Percentiles rank a stretch among this genome's conserved stretches.
phyloP scores from a whole-genome alignment of 1,284 basidiomycete genomes.

The Anthracocystis panici-leucophaei region DNA sequence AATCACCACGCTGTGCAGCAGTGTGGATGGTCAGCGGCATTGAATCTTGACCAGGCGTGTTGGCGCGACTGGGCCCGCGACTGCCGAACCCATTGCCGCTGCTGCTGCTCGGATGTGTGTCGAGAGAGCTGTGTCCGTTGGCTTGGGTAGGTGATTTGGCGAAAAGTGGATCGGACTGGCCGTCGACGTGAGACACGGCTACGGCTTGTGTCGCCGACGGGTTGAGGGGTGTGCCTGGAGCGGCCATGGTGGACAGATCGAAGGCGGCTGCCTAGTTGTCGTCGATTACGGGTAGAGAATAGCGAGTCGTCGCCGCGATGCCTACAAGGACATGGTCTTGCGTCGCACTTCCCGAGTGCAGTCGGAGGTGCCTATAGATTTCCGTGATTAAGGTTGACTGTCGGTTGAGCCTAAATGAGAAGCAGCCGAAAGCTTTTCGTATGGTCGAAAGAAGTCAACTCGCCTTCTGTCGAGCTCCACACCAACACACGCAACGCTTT shows the following conservation, averaged over 20 bases:
- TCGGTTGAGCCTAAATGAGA: no score
- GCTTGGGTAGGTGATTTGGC: slow-evolving; percentile 11
- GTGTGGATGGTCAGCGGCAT: slow-evolving; percentile 77
- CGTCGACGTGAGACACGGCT: slow-evolving; percentile 13
- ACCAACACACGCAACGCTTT: slow-evolving; percentile 18
- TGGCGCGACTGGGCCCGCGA: slow-evolving; percentile 25
- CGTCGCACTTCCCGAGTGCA: not conserved
- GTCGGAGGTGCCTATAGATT: slow-evolving; percentile 7
- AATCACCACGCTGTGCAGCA: slow-evolving; percentile 88
- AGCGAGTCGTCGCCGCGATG: not conserved
- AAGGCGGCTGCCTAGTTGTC: not conserved
- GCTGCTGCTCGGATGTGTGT: slow-evolving; percentile 12
- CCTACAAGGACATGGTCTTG: slow-evolving; percentile 10
- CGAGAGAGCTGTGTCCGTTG: slow-evolving; percentile 12
- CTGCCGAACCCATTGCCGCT: slow-evolving; percentile 16
- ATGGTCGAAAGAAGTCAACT: not conserved
- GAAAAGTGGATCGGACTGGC: slow-evolving; percentile 27
- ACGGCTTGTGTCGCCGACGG: slow-evolving; percentile 28
- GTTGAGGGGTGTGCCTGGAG: slow-evolving; percentile 34
- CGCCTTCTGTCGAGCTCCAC: slow-evolving; percentile 12
- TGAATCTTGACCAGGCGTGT: slow-evolving; percentile 41
- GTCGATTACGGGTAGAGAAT: not conserved
- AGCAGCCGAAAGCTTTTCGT: not conserved
- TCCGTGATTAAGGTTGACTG: no score
- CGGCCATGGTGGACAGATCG: slow-evolving; percentile 26